Evolutionary conservation across 2,329 filamentous ascomycete species (phyloP).

Genomic region (Diaporthe caulivora): DNA sequence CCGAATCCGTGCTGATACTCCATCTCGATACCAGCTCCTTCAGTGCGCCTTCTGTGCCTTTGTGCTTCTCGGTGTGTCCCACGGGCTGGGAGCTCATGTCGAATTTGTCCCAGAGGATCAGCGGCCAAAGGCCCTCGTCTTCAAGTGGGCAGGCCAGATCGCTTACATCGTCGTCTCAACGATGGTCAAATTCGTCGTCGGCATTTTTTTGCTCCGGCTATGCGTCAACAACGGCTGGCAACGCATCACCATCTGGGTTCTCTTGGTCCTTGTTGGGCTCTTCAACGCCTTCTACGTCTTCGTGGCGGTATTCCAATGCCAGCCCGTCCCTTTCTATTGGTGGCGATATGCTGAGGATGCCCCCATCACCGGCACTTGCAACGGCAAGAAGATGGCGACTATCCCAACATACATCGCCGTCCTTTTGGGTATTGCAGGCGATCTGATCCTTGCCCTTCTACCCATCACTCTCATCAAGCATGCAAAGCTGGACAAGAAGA

Average conservation of each 20-base stretch:
- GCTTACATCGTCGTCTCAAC: conserved; percentile 55
- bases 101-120: conserved; percentile 32
- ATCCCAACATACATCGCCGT: conserved; percentile 52
- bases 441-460: conserved; percentile 53
- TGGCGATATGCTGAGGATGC: conserved; percentile 46
- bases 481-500: conserved; percentile 50
- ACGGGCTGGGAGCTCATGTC: conserved; percentile 37
- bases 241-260: conserved; percentile 49
- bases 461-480: conserved; percentile 53
- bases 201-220: conserved; percentile 55
- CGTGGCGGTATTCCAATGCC: conserved; percentile 54
- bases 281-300: conserved; percentile 53
- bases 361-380: conserved; percentile 48
- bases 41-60: conserved; percentile 35
- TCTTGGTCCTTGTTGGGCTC: conserved; percentile 48
- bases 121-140: conserved; percentile 37
- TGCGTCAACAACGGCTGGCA: conserved; percentile 49
- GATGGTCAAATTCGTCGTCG: conserved; percentile 54
- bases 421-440: conserved; percentile 49
- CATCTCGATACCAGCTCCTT: conserved; percentile 17
- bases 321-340: conserved; percentile 54
- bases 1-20: conserved; percentile 1
- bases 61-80: conserved; percentile 35
- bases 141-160: conserved; percentile 53
- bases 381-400: conserved; percentile 47